These are phyloP conservation scores for Nitzschia sp. DNA, from an alignment of 108 stramenopile genomes.

Conservation along the genomic window DNA sequence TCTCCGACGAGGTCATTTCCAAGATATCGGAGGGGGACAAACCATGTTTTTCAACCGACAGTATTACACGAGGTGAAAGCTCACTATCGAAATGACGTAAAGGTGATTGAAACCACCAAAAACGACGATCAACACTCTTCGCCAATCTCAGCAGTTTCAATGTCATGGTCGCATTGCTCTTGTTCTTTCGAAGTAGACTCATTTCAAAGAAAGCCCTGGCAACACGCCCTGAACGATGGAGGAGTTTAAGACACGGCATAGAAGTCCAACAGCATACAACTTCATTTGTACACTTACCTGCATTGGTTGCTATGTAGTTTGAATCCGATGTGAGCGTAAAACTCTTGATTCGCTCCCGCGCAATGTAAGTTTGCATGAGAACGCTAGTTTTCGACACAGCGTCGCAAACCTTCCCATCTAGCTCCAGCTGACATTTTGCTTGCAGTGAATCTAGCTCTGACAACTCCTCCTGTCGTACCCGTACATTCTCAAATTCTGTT, in stretches of 20 bases:
- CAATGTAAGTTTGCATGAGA: slow-evolving; percentile 90
- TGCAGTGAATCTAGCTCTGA: slow-evolving; percentile 73
- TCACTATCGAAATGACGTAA: slow-evolving; percentile 88
- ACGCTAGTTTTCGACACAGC: slow-evolving; percentile 89
- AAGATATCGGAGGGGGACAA: slow-evolving; percentile 67
- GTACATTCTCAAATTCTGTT: slow-evolving; percentile 93
- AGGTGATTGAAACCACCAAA: slow-evolving; percentile 97
- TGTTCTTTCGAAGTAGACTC: slow-evolving; percentile 68
- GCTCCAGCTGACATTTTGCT: slow-evolving; percentile 55
- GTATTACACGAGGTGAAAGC: slow-evolving; percentile 60
- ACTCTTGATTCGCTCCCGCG: slow-evolving; percentile 55
- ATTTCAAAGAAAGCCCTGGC: slow-evolving; percentile 97
- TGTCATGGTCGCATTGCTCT: slow-evolving; percentile 46
- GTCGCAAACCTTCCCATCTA: slow-evolving; percentile 72
- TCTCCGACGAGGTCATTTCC: slow-evolving; percentile 92
- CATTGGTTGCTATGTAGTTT: slow-evolving; percentile 96
- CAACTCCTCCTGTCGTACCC: slow-evolving; percentile 94
- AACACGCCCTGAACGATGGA: slow-evolving; percentile 66
- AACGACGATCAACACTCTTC: slow-evolving; percentile 90
- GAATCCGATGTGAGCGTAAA: slow-evolving; percentile 97
- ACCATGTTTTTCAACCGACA: slow-evolving; percentile 70
- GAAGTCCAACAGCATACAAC: background rate
- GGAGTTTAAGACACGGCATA: background rate
- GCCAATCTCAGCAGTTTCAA: slow-evolving; percentile 85
- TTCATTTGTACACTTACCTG: slow-evolving; percentile 25